A percentile compares a stretch with the other conserved stretches of the same genome.
These are phyloP conservation scores for Shiraia bambusicola DNA, from an alignment of 2,329 filamentous ascomycete genomes.

Conservation along the genomic window DNA sequence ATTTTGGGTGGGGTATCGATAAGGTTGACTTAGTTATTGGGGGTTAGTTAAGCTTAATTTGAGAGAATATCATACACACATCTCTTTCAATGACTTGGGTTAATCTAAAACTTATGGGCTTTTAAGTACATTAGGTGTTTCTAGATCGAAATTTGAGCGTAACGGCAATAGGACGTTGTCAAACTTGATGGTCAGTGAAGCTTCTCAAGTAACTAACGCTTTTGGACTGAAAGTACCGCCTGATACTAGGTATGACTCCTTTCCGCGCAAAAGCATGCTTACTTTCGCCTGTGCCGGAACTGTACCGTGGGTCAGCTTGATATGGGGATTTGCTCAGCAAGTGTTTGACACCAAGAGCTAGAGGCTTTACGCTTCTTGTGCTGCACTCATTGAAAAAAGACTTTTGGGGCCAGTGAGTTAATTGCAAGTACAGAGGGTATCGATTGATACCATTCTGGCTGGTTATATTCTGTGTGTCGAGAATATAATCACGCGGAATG, in stretches of 20 bases:
- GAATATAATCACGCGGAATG: conserved; percentile 17
- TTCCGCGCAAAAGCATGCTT: conserved; percentile 20
- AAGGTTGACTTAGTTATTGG: conserved; percentile 6
- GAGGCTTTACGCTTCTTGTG: conserved; percentile 23
- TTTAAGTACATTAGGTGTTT: conserved; percentile 6
- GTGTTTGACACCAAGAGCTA: conserved; percentile 48
- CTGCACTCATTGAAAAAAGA: conserved; percentile 39
- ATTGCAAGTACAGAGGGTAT: conserved; percentile 27
- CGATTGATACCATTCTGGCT: conserved; percentile 9
- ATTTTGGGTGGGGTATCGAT: background rate
- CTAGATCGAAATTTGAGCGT: conserved; percentile 9
- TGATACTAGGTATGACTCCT: conserved; percentile 20
- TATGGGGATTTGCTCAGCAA: conserved; percentile 46
- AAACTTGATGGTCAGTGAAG: too few relatives aligned
- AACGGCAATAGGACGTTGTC: too few relatives aligned
- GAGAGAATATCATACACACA: too few relatives aligned
- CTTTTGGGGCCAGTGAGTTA: conserved; percentile 44
- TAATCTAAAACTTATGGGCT: too few relatives aligned
- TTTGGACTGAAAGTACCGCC: conserved; percentile 59
- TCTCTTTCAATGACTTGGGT: too few relatives aligned
- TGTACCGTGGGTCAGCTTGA: conserved; percentile 44
- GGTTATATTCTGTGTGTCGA: conserved; percentile 9
- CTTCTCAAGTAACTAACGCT: conserved; percentile 52
- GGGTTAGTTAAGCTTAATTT: conserved; percentile 4
- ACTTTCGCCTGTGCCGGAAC: conserved; percentile 8